A percentile compares a stretch with the other conserved stretches of the same genome.
Evolutionary conservation across 2,329 filamentous ascomycete species (phyloP).

Genomic region (Xylariales sp.): DNA sequence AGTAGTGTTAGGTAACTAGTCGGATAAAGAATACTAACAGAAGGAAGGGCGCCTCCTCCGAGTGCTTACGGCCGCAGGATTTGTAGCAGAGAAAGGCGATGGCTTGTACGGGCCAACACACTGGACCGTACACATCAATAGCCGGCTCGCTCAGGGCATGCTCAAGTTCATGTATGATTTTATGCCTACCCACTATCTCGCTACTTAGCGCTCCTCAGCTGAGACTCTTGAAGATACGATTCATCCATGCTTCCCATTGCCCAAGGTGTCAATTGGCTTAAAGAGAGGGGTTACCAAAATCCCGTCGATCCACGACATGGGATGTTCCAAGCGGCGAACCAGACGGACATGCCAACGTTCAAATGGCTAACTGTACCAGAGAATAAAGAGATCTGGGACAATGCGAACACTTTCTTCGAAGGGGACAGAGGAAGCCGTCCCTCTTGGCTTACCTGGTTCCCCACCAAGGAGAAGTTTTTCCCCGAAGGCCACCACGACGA

Average conservation of each 20-base stretch:
- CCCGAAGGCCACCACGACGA: conserved; percentile 16
- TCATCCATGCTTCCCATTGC: conserved; percentile 24
- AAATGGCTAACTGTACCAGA: conserved; percentile 33
- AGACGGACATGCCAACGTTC: conserved; percentile 27
- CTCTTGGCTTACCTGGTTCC: conserved; percentile 39
- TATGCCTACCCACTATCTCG: not conserved
- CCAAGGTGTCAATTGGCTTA: conserved; percentile 23
- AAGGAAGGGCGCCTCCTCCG: conserved; percentile 36
- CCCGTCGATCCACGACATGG: conserved; percentile 19
- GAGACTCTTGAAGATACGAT: conserved; percentile 30
- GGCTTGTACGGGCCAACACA: conserved; percentile 34
- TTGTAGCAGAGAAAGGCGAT: conserved; percentile 33
- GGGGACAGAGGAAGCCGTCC: conserved; percentile 36
- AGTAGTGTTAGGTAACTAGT: not conserved
- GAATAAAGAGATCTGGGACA: conserved; percentile 36
- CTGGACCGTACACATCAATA: conserved; percentile 33
- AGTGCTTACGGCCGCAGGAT: conserved; percentile 35
- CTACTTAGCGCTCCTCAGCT: conserved; percentile 6
- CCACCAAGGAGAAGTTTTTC: conserved; percentile 35
- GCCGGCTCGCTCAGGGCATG: conserved; percentile 29
- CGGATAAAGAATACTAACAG: not conserved
- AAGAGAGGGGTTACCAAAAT: conserved; percentile 24
- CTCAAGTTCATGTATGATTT: conserved; percentile 33
- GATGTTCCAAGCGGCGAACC: conserved; percentile 14
- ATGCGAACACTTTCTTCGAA: conserved; percentile 37